Conservation (phyloP, 805 yeast genomes). For the Kuraishia molischiana region DNA sequence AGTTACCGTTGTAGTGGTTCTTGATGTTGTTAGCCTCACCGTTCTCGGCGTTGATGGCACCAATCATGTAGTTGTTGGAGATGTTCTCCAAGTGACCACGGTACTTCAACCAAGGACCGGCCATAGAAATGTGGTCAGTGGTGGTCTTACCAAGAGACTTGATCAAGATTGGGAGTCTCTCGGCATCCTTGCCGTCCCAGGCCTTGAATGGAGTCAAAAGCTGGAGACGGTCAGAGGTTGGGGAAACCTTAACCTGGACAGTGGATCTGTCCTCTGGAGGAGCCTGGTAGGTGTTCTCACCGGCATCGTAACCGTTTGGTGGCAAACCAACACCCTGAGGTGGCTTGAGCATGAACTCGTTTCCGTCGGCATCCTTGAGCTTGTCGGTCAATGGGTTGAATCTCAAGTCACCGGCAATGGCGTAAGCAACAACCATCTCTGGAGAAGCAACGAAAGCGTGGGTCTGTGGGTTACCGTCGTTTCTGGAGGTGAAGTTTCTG, state of each 20-base stretch:
- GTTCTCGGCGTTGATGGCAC: conserved; percentile 96
- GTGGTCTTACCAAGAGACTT: conserved; percentile 97
- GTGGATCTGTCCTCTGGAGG: conserved; percentile 82
- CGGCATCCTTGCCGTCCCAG: conserved; percentile 95
- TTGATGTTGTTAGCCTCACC: conserved; percentile 86
- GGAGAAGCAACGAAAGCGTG: conserved; percentile 99
- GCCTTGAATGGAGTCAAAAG: conserved; percentile 85
- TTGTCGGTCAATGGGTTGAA: conserved; percentile 88
- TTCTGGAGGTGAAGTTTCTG: conserved; percentile 96
- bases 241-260: conserved; percentile 69
- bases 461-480: conserved; percentile 96
- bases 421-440: conserved; percentile 94
- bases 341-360: conserved; percentile 66
- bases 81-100: conserved; percentile 99
- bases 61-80: conserved; percentile 98
- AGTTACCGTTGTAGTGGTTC: conserved; percentile 87
- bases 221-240: conserved; percentile 95
- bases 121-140: conserved; percentile 99
- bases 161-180: conserved; percentile 83
- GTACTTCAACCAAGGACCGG: conserved; percentile 99
- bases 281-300: conserved; percentile 89
- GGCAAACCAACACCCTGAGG: conserved; percentile 86
- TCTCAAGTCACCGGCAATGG: conserved; percentile 85
- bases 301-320: conserved; percentile 45
- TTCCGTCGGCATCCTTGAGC: conserved; percentile 63